A percentile compares a stretch with the other conserved stretches of the same genome.
Evolutionary conservation across 78 protist genomes (phyloP).

Genomic region (Tieghemostelium lacteum): DNA sequence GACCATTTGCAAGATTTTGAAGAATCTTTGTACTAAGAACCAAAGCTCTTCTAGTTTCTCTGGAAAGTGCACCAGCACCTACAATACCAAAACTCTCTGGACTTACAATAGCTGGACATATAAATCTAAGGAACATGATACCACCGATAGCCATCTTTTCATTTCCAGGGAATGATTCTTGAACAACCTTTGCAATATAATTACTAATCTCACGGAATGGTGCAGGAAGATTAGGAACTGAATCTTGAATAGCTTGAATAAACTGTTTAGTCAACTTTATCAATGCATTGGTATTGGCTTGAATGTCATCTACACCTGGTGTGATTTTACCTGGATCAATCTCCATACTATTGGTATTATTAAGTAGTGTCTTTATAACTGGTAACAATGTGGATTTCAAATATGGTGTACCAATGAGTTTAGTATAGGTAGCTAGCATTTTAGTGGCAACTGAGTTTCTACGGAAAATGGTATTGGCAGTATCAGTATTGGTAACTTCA

Average conservation of each 20-base stretch:
- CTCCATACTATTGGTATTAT: slow-evolving; percentile 24
- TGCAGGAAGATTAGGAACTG: background rate
- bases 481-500: slow-evolving; percentile 40
- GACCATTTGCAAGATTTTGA: slow-evolving; percentile 82
- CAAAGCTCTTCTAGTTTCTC: slow-evolving; percentile 58
- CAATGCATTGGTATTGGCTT: slow-evolving; percentile 40
- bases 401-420: slow-evolving; percentile 70
- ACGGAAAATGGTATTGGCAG: slow-evolving; percentile 55
- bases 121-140: slow-evolving; percentile 75
- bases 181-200: slow-evolving; percentile 44
- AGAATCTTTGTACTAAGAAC: slow-evolving; percentile 49
- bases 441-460: slow-evolving; percentile 66
- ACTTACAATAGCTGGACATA: slow-evolving; percentile 50
- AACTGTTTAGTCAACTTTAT: slow-evolving; percentile 7
- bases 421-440: slow-evolving; percentile 47
- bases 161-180: slow-evolving; percentile 55
- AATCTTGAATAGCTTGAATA: slow-evolving; percentile 43
- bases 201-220: slow-evolving; percentile 42
- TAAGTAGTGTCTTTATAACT: slow-evolving; percentile 18
- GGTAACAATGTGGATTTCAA: slow-evolving; percentile 36
- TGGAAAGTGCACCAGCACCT: background rate
- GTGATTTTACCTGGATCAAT: slow-evolving; percentile 63
- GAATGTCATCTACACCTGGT: slow-evolving; percentile 28
- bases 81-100: slow-evolving; percentile 73
- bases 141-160: slow-evolving; percentile 80